Base-by-base conservation (phyloP, 805 yeast genomes). In the Grigorovia humatica region DNA sequence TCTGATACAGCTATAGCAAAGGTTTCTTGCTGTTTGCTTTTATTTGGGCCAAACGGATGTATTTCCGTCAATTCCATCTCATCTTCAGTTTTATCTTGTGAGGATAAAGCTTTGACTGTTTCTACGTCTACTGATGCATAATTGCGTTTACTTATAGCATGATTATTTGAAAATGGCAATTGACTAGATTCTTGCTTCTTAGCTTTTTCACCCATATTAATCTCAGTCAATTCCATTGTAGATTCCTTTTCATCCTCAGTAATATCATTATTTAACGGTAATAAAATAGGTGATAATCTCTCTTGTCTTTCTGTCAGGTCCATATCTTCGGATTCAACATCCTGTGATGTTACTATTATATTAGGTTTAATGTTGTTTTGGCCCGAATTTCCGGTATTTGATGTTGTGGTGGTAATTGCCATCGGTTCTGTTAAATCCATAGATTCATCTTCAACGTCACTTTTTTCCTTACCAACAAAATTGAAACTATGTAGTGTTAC, bases 401-500 rank as follows among this genome's bases (percentile, higher is more conserved):
- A n/a, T n/a, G 8, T 13, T 20, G 20, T 20, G 11, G 27, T 8
- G 4, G 30, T 2, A 43, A 43, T n/a, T 32, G 23, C 48, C 48
- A 48, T 11, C 12, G 48, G 49, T 35, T 50, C 47, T 13, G 54
- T 52, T 6, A 52, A 45, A n/a, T 52, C 55, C 55, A 52, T 52
- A 4, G 44, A n/a, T 23, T 47, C 46, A 15, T 35, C 32, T 15
- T 13, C 42, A n/a, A 15, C 17, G n/a, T 15, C 17, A 38, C 15
- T 38, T 7, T 13, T 15, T 8, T 38, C 17, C 42, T 38, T n/a
- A 38, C 74, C 69, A 12, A 67, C 61, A 42, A 70, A 66, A 48
- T 70, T 81, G 57, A 75, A 73, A 59, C 80, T 78, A 59, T 82
- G 86, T 43, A 82, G 70, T 2, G 85, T 81, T 0, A 82, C 87